Conservation (phyloP, 2,329 filamentous ascomycete genomes). For the Cadophora sp. region DNA sequence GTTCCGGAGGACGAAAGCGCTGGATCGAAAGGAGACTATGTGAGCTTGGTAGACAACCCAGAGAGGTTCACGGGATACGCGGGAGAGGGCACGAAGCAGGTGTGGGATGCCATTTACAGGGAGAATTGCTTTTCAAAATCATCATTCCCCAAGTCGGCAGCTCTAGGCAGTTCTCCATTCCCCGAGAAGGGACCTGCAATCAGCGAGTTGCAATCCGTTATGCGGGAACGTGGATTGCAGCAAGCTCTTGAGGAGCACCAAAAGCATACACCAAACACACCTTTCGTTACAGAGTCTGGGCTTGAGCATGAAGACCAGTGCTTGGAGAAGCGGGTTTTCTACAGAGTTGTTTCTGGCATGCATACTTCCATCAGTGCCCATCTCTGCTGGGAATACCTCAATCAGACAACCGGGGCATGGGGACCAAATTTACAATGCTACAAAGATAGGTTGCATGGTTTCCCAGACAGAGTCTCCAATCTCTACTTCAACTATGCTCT, state of each 20-base stretch:
- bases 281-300: constrained; percentile 67
- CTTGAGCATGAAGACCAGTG: constrained; percentile 90
- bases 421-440: constrained; percentile 91
- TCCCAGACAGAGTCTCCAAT: constrained; percentile 93
- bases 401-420: constrained; percentile 94
- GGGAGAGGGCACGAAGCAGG: constrained; percentile 82
- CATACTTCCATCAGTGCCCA: constrained; percentile 97
- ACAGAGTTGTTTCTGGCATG: constrained; percentile 95
- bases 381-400: constrained; percentile 94
- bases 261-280: constrained; percentile 58
- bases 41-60: constrained; percentile 90
- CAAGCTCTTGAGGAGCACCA: constrained; percentile 67
- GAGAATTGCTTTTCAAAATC: constrained; percentile 91
- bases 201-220: constrained; percentile 66
- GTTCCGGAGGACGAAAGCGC: constrained; percentile 93
- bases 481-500: constrained; percentile 99
- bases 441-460: constrained; percentile 79
- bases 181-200: constrained; percentile 53
- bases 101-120: constrained; percentile 96
- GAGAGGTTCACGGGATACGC: constrained; percentile 95
- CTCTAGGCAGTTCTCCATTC: constrained; percentile 54
- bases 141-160: constrained; percentile 66
- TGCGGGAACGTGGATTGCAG: constrained; percentile 65
- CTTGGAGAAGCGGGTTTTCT: constrained; percentile 98
- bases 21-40: constrained; percentile 90